phyloP scores from a whole-genome alignment of 805 yeast genomes.

The Kazachstania viticola region DNA sequence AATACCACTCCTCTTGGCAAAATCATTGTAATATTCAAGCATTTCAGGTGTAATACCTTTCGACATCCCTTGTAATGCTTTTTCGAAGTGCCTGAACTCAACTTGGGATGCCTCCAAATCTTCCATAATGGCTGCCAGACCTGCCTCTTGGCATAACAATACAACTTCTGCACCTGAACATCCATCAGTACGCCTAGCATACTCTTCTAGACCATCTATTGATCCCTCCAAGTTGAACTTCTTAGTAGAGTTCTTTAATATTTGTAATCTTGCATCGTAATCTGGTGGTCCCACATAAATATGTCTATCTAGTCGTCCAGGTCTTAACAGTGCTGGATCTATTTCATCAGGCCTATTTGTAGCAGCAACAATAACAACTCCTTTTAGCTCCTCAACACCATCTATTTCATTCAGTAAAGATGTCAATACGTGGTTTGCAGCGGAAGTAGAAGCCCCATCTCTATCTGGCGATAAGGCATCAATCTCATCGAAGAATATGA shows the following conservation, averaged over 20 bases:
- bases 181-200: constrained; percentile 68
- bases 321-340: constrained; percentile 86
- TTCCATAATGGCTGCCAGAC: constrained; percentile 86
- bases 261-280: constrained; percentile 63
- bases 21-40: constrained; percentile 59
- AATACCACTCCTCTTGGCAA: constrained; percentile 32
- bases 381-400: constrained; percentile 90
- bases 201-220: constrained; percentile 36
- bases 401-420: constrained; percentile 90
- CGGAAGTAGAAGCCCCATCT: constrained; percentile 49
- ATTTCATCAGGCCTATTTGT: constrained; percentile 91
- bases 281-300: constrained; percentile 93
- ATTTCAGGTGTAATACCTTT: constrained; percentile 78
- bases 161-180: constrained; percentile 97
- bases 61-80: constrained; percentile 56
- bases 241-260: constrained; percentile 54
- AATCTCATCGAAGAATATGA: constrained; percentile 90
- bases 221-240: constrained; percentile 45
- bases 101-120: constrained; percentile 44
- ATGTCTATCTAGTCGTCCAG: constrained; percentile 91
- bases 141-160: constrained; percentile 87
- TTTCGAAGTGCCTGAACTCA: constrained; percentile 52
- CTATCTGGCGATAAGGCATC: constrained; percentile 84
- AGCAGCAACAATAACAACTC: constrained; percentile 91
- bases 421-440: constrained; percentile 77